Evolutionary conservation across 768 basidiomycete species (phyloP), one percentile per base, ranked within the genome.

Genomic region (Inosperma sp.): DNA sequence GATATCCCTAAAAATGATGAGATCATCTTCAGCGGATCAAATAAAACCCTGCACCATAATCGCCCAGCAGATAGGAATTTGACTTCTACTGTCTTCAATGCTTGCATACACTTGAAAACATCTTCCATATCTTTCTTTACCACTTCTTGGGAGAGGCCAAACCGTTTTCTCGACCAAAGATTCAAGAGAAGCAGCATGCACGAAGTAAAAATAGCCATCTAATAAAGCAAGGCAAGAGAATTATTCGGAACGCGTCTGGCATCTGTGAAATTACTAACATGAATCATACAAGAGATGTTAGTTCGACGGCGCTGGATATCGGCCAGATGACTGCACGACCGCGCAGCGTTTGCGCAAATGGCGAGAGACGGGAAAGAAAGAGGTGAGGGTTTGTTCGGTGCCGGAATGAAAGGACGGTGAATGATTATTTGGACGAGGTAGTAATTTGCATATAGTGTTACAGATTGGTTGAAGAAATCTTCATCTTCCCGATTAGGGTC

Each of bases 291-390:
- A 71, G 67, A 60, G 12, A 62, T 48, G 2, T 49, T 43, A n/a
- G 57, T 64, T 5, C 77, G 68, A 43, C 61, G 68, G 42, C 74
- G 67, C 45, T 79, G 75, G 2, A 79, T 68, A 56, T 91, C 86
- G 30, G 88, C 68, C 17, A 96, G 77, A 57, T 90, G 90, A n/a
- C 79, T 82, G 49, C 83, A 87, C 1, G 87, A 87, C 16, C 92
- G 74, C 0, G 92, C 88, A 0, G 93, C 84, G 51, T 92, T 79
- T 9, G 87, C 80, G 64, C 84, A 89, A 48, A 86, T 88, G 0
- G 86, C 83, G 17, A 87, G 72, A 0, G 84, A 87, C 8, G 84
- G 85, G 60, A 83, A 81, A 2, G 76, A 71, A 4, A 79, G 54
- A 1, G 68, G 60, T 9, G 77, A 73, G 0, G 74, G 74, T 52